Percentiles rank a stretch among this genome's conserved stretches.
phyloP scores from a whole-genome alignment of 2,329 filamentous ascomycete genomes.

The Colletotrichum filicis region DNA sequence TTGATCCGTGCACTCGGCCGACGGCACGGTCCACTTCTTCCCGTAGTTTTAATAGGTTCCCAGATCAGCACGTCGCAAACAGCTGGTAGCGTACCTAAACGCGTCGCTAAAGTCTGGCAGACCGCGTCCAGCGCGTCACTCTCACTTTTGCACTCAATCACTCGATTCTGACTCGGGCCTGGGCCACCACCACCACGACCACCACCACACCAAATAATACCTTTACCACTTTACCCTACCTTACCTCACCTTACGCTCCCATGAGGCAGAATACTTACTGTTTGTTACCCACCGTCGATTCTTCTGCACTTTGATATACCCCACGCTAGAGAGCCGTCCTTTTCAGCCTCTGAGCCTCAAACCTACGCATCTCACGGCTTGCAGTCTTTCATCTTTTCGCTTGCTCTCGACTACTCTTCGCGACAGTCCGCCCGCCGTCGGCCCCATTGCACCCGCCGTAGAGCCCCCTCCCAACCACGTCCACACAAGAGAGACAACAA shows the following conservation, averaged over 20 bases:
- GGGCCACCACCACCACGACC: slow-evolving; percentile 10
- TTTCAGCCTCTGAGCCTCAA: not conserved
- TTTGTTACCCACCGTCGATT: not conserved
- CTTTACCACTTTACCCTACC: not conserved
- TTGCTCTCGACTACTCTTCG: not conserved
- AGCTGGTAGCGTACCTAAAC: slow-evolving; percentile 14
- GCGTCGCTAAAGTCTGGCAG: slow-evolving; percentile 2
- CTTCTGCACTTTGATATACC: not conserved
- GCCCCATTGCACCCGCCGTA: not conserved
- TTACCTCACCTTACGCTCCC: not conserved
- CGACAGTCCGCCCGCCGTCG: not conserved
- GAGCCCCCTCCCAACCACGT: not conserved
- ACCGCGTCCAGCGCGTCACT: slow-evolving; percentile 18
- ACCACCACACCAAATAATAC: not conserved
- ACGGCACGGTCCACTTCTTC: not conserved
- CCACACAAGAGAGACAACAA: not conserved
- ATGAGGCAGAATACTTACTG: not conserved
- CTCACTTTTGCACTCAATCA: slow-evolving; percentile 9
- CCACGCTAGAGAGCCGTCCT: not conserved
- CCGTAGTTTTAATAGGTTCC: not conserved
- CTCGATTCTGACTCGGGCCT: not conserved
- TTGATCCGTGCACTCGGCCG: slow-evolving; percentile 22
- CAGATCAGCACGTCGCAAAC: not conserved
- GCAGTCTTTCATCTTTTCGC: not conserved
- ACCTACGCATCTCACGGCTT: not conserved